These are phyloP conservation scores for Mycocentrospora acerina DNA, from an alignment of 2,329 filamentous ascomycete genomes.

Conservation along the genomic window DNA sequence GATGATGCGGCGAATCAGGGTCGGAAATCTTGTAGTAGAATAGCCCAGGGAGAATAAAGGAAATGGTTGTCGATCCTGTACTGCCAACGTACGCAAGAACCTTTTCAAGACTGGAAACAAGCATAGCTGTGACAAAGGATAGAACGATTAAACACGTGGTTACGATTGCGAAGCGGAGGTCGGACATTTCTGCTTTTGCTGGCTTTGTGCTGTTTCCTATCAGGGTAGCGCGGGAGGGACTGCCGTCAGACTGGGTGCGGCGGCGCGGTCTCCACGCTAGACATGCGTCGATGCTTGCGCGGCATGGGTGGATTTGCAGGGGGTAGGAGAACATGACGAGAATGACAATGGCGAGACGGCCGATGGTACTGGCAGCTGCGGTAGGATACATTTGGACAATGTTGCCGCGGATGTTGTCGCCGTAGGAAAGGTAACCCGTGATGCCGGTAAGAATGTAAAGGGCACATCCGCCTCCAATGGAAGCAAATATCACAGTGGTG, in stretches of 20 bases:
- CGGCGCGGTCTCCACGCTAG: constrained; percentile 77
- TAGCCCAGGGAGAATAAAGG: constrained; percentile 90
- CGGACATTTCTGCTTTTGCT: constrained; percentile 65
- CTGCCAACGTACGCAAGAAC: constrained; percentile 94
- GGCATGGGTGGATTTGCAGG: constrained; percentile 91
- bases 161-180: constrained; percentile 83
- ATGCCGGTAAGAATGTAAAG: constrained; percentile 92
- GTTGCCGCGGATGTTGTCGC: constrained; percentile 84
- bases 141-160: constrained; percentile 83
- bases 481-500: constrained; percentile 74
- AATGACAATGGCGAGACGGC: constrained; percentile 90
- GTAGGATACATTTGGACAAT: constrained; percentile 75
- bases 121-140: constrained; percentile 86
- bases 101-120: constrained; percentile 83
- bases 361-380: constrained; percentile 83
- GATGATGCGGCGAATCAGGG: constrained; percentile 82
- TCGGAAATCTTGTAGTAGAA: constrained; percentile 99
- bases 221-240: constrained; percentile 47
- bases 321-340: constrained; percentile 97
- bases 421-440: constrained; percentile 94
- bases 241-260: constrained; percentile 38
- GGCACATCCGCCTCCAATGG: constrained; percentile 82
- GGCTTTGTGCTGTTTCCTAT: constrained; percentile 41
- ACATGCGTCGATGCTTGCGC: constrained; percentile 93
- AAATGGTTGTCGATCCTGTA: constrained; percentile 92